Evolutionary conservation across 352 stramenopile genomes (phyloP).

Genomic region (Globisporangium paddicum): DNA sequence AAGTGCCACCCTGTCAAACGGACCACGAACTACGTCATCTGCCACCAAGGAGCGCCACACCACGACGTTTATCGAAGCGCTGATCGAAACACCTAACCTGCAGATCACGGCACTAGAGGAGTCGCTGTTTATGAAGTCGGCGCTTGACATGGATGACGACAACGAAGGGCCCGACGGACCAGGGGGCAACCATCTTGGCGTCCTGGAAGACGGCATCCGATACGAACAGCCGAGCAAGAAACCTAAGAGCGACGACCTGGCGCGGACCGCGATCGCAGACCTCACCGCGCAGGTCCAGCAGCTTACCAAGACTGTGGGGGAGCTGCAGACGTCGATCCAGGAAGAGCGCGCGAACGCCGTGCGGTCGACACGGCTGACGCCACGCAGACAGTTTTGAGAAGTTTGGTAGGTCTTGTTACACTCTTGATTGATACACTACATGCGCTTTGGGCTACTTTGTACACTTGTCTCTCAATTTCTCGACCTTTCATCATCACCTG

Average conservation of each 20-base stretch:
- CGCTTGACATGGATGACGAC: conserved; percentile 37
- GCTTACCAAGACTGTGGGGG: conserved; percentile 30
- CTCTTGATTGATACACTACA: conserved; percentile 2
- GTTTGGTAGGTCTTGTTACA: neutral
- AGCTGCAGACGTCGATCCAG: conserved; percentile 25
- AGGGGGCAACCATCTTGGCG: conserved; percentile 11
- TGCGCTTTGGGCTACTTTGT: conserved; percentile 1
- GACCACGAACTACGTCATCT: neutral
- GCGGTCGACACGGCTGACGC: neutral
- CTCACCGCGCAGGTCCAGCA: conserved; percentile 37
- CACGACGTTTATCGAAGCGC: conserved; percentile 15
- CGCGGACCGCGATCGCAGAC: conserved; percentile 19
- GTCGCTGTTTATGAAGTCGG: conserved; percentile 39
- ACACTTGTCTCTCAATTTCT: neutral
- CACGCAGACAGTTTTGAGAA: conserved; percentile 1
- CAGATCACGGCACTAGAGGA: conserved; percentile 28
- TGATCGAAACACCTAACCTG: conserved; percentile 29
- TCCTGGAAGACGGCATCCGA: conserved; percentile 48
- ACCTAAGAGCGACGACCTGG: conserved; percentile 15
- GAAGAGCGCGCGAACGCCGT: conserved; percentile 13
- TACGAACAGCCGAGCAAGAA: conserved; percentile 47
- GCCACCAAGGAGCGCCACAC: conserved; percentile 4
- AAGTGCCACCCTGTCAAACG: too few species aligned
- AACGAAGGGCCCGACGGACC: neutral
- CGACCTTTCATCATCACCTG: neutral